Percentiles rank a stretch among this genome's conserved stretches.
Conservation (phyloP, 768 basidiomycete genomes). For the Pleurotus citrinopileatus region DNA sequence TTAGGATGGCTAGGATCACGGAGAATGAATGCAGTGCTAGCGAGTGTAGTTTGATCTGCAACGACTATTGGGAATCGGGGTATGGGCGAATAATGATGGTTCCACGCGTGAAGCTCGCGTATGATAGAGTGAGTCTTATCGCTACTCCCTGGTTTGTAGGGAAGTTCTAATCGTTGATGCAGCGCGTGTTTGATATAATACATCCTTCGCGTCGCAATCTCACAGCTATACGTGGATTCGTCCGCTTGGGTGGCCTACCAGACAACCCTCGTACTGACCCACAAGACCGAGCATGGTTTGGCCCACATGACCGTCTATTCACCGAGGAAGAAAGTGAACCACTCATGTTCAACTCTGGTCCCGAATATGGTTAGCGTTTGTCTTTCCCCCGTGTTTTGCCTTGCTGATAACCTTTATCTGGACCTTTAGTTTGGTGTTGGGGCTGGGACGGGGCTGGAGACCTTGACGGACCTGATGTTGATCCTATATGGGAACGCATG, state of each 20-base stretch:
- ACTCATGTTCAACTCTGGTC: constrained; percentile 76
- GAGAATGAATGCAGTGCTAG: constrained; percentile 93
- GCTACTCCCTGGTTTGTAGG: constrained; percentile 1
- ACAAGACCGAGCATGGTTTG: constrained; percentile 97
- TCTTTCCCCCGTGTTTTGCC: neutral
- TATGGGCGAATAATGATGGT: constrained; percentile 99
- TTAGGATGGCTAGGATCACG: constrained; percentile 90
- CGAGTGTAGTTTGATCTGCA: constrained; percentile 96
- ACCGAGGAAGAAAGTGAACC: constrained; percentile 81
- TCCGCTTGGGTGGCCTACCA: constrained; percentile 91
- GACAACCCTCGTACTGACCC: constrained; percentile 97
- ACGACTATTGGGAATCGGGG: constrained; percentile 96
- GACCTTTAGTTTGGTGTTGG: constrained; percentile 91
- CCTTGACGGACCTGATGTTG: constrained; percentile 95
- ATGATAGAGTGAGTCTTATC: constrained; percentile 69
- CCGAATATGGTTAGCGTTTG: constrained; percentile 71
- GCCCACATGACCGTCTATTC: constrained; percentile 94
- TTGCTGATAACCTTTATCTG: neutral
- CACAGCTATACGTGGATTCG: constrained; percentile 93
- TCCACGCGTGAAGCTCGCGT: constrained; percentile 93
- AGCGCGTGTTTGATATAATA: constrained; percentile 94
- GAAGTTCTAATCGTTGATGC: constrained; percentile 8
- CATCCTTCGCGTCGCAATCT: constrained; percentile 89
- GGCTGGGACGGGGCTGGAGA: constrained; percentile 99
- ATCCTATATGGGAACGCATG: constrained; percentile 94